A percentile compares a stretch with the other conserved stretches of the same genome.
These are phyloP conservation scores for Hirschfeldia incana DNA, from an alignment of 345 rosid genomes.

Conservation along the genomic window DNA sequence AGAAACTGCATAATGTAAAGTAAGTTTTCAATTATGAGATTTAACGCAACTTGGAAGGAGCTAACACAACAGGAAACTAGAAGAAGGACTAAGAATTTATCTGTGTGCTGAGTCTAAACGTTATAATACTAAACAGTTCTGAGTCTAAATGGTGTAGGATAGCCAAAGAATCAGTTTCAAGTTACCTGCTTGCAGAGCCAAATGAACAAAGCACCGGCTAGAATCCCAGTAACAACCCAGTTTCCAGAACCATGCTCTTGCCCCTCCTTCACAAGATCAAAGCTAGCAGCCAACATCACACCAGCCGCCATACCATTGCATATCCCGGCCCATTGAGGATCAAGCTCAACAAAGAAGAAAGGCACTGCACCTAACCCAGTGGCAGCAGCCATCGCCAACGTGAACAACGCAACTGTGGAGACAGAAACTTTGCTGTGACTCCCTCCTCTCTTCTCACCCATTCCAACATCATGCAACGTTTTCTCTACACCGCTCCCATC, in stretches of 20 bases:
- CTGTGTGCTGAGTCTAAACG: too few species aligned
- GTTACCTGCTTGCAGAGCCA: background rate
- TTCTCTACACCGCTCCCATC: background rate
- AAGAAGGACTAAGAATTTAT: too few species aligned
- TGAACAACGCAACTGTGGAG: background rate
- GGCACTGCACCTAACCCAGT: background rate
- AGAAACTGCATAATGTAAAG: background rate
- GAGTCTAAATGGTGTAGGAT: background rate
- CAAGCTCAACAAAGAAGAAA: background rate
- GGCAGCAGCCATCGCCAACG: background rate
- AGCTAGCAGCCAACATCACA: background rate
- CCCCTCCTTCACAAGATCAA: background rate
- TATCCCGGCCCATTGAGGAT: background rate
- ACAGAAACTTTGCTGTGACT: background rate
- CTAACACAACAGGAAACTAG: too few species aligned
- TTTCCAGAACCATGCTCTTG: background rate
- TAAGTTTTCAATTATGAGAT: background rate
- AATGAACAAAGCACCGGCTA: background rate
- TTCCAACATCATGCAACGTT: background rate
- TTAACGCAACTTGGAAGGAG: background rate
- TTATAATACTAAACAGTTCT: too few species aligned
- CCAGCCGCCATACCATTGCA: background rate
- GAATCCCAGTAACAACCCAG: background rate
- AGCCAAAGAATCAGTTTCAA: background rate
- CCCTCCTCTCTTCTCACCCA: background rate